Conservation (phyloP, 1,284 basidiomycete genomes). For the Omphalotus olearius region DNA sequence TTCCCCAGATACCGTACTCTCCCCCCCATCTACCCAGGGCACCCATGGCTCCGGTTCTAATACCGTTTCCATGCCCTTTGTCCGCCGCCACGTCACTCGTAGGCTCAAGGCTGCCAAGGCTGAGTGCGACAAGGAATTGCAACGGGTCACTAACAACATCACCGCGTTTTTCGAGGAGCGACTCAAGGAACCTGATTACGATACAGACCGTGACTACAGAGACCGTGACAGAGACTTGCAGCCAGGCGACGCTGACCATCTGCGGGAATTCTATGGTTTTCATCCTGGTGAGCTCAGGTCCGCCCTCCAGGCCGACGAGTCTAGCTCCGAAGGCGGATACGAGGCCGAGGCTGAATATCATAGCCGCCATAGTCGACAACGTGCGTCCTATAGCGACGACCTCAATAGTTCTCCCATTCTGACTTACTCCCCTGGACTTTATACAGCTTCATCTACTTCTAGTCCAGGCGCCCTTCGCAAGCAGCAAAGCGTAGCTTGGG, state of each 20-base stretch:
- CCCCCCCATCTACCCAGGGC: constrained; percentile 39
- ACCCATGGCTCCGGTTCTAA: constrained; percentile 47
- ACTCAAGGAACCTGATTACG: constrained; percentile 70
- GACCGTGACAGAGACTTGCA: constrained; percentile 55
- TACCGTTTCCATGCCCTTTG: constrained; percentile 86
- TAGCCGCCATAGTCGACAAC: constrained; percentile 65
- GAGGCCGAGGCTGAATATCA: constrained; percentile 64
- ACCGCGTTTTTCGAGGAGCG: constrained; percentile 92
- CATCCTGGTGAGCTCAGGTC: constrained; percentile 52
- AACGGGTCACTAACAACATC: constrained; percentile 89
- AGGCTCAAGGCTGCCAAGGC: constrained; percentile 92
- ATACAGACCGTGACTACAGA: constrained; percentile 59
- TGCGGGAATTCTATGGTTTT: constrained; percentile 57
- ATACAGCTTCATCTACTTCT: constrained; percentile 22
- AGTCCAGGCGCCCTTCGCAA: constrained; percentile 66
- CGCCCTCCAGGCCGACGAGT: constrained; percentile 60
- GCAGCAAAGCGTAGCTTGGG: constrained; percentile 63
- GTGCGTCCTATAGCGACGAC: constrained; percentile 57
- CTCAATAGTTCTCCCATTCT: constrained; percentile 36
- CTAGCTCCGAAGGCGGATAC: constrained; percentile 74
- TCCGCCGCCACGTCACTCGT: constrained; percentile 89
- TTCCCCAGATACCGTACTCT: constrained; percentile 58
- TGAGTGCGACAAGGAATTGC: constrained; percentile 93
- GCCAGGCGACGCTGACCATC: constrained; percentile 46
- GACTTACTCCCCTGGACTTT: constrained; percentile 43